Conservation (phyloP, 2,329 filamentous ascomycete species). For the Sarocladium oryzae region DNA sequence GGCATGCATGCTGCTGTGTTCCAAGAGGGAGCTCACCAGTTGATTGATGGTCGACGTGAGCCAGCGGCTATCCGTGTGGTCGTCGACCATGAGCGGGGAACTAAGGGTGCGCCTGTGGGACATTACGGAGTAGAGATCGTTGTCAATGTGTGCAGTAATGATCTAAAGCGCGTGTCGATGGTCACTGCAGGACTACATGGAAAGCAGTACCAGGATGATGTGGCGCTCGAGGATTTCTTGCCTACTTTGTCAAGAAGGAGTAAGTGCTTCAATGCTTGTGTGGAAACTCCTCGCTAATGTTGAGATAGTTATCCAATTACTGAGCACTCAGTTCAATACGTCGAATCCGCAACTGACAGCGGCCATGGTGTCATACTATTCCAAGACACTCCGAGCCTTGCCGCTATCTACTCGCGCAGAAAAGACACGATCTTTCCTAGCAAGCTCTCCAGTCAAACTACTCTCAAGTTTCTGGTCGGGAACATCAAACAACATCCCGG, state of each 20-base stretch:
- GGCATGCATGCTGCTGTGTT: conserved; percentile 62
- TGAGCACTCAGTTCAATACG: conserved; percentile 63
- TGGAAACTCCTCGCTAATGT: conserved; percentile 26
- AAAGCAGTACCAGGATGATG: conserved; percentile 65
- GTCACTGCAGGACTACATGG: conserved; percentile 60
- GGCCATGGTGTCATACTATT: conserved; percentile 69
- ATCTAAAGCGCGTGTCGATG: conserved; percentile 43
- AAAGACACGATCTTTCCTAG: conserved; percentile 63
- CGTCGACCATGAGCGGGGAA: conserved; percentile 63
- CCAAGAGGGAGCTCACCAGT: conserved; percentile 58
- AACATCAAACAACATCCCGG: conserved; percentile 39
- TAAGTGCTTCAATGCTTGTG: conserved; percentile 33
- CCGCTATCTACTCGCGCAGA: conserved; percentile 51
- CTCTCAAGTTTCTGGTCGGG: conserved; percentile 70
- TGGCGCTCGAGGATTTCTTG: conserved; percentile 66
- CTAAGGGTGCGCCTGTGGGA: conserved; percentile 58
- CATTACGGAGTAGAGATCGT: conserved; percentile 67
- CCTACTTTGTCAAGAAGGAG: conserved; percentile 67
- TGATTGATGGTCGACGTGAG: conserved; percentile 58
- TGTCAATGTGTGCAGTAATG: conserved; percentile 52
- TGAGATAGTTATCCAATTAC: conserved; percentile 59
- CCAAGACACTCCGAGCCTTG: conserved; percentile 67
- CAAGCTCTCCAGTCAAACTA: conserved; percentile 84
- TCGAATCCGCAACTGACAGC: conserved; percentile 58
- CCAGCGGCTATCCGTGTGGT: conserved; percentile 65